Evolutionary conservation across 116 monocot species (phyloP).

Genomic region (Trichopus zeylanicus): DNA sequence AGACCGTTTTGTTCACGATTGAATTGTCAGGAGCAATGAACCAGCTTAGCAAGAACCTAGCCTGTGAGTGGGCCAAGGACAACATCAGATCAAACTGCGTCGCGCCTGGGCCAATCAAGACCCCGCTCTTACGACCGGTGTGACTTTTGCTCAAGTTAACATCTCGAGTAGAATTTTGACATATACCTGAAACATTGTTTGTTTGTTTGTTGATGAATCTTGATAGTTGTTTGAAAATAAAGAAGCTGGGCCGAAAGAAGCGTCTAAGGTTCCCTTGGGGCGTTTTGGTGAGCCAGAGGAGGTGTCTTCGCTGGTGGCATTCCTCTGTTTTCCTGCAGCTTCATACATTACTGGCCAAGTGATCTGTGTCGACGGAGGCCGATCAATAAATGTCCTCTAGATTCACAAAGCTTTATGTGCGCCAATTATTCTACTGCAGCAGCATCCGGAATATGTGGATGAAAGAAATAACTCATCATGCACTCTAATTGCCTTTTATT

Average conservation of each 20-base stretch:
- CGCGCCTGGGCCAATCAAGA: slow-evolving; percentile 4
- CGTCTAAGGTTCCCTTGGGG: neutral
- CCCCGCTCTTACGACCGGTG: neutral
- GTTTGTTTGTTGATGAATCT: neutral
- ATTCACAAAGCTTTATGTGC: too few relatives aligned
- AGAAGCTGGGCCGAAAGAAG: neutral
- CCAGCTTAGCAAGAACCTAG: slow-evolving; percentile 2
- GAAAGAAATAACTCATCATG: too few relatives aligned
- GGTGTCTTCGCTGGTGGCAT: slow-evolving; percentile 10
- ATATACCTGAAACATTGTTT: neutral
- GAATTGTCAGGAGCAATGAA: neutral
- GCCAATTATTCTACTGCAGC: too few relatives aligned
- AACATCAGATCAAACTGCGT: slow-evolving; percentile 1
- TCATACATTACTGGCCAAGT: slow-evolving; percentile 18
- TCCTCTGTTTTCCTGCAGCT: slow-evolving; percentile 16
- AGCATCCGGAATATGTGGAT: too few relatives aligned
- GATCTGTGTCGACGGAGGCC: slow-evolving; percentile 12
- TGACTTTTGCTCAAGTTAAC: neutral
- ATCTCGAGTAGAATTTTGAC: neutral
- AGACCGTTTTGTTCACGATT: neutral
- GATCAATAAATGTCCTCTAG: neutral
- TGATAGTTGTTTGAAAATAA: slow-evolving; percentile 1
- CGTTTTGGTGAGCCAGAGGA: slow-evolving; percentile 12
- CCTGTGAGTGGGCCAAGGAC: slow-evolving; percentile 11
- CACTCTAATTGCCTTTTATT: too few relatives aligned